A percentile compares a stretch with the other conserved stretches of the same genome.
Conservation (phyloP, 2,329 filamentous ascomycete genomes). For the Neopestalotiopsis sp. region DNA sequence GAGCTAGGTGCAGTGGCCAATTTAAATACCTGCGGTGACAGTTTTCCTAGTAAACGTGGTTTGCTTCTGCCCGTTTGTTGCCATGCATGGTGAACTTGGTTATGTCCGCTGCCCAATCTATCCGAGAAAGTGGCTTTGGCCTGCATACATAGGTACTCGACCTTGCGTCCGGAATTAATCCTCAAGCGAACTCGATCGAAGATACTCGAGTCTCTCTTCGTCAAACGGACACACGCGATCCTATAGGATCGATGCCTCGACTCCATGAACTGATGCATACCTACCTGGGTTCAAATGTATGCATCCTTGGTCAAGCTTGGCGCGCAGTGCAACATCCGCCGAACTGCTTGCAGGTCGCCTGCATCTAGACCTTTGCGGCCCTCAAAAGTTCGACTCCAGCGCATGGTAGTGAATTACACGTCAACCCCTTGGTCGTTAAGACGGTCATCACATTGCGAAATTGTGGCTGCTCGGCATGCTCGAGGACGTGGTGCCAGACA, state of each 20-base stretch:
- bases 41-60: neutral
- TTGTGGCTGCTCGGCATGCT: neutral
- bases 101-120: conserved; percentile 14
- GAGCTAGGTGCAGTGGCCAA: neutral
- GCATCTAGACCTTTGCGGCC: neutral
- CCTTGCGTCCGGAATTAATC: conserved; percentile 9
- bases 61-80: conserved; percentile 7
- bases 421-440: neutral
- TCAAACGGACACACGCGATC: neutral
- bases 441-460: neutral
- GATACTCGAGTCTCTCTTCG: neutral
- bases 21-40: neutral
- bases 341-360: neutral
- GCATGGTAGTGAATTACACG: neutral
- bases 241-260: neutral
- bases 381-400: neutral
- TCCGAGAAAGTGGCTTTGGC: conserved; percentile 14
- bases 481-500: neutral
- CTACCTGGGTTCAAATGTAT: neutral
- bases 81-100: neutral
- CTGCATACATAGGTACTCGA: neutral
- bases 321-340: neutral
- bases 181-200: conserved; percentile 3
- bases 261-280: neutral
- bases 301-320: neutral